Conservation (phyloP, 2,329 filamentous ascomycete species). For the Bertia moriformis region DNA sequence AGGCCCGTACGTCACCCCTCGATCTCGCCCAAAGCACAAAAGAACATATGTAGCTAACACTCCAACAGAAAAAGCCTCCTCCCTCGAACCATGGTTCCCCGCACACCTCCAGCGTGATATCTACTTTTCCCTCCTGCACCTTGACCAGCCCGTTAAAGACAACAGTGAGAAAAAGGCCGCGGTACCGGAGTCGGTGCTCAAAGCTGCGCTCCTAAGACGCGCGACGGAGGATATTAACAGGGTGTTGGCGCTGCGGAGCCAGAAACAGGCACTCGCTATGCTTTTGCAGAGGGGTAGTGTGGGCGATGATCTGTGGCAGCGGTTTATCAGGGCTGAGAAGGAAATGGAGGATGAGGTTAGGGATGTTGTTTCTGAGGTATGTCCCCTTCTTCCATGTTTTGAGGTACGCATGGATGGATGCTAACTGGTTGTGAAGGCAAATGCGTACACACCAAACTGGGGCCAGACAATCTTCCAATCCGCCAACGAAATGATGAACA, state of each 20-base stretch:
- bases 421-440: conserved; percentile 29
- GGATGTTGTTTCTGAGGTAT: conserved; percentile 48
- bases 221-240: conserved; percentile 48
- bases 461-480: conserved; percentile 53
- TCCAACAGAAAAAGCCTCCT: conserved; percentile 30
- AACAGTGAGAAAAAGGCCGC: conserved; percentile 30
- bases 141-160: conserved; percentile 23
- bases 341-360: conserved; percentile 52
- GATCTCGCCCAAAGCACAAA: conserved; percentile 1
- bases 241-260: conserved; percentile 40
- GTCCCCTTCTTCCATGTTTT: conserved; percentile 6
- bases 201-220: conserved; percentile 44
- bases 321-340: conserved; percentile 47
- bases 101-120: conserved; percentile 47
- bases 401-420: conserved; percentile 3
- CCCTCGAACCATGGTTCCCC: conserved; percentile 49
- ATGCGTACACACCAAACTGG: conserved; percentile 45
- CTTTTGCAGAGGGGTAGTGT: conserved; percentile 48
- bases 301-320: conserved; percentile 52
- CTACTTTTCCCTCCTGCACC: conserved; percentile 47
- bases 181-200: conserved; percentile 45
- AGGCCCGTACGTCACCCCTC: conserved; percentile 24
- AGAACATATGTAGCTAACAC: conserved; percentile 1
- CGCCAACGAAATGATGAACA: conserved; percentile 52
- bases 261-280: conserved; percentile 42